phyloP scores from a whole-genome alignment of 2,329 filamentous ascomycete species.

The Aspergillus novofumigatus region DNA sequence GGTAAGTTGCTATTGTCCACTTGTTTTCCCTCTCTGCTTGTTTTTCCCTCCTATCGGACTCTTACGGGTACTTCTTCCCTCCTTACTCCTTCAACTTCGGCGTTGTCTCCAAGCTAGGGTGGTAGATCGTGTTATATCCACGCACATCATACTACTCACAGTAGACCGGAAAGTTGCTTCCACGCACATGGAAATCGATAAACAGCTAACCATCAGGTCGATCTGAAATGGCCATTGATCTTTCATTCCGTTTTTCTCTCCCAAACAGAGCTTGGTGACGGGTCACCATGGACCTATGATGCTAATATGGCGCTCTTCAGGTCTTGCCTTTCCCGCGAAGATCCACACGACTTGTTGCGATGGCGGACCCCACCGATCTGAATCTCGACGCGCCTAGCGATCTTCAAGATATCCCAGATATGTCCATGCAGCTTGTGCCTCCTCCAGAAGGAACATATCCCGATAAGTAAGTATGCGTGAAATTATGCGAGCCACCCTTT shows the following conservation, averaged over 20 bases:
- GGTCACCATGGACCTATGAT: conserved; percentile 10
- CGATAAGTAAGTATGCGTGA: conserved; percentile 32
- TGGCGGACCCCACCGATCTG: conserved; percentile 41
- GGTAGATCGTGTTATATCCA: conserved; percentile 28
- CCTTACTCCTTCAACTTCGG: background rate
- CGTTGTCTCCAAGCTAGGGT: background rate
- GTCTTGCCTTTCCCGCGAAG: conserved; percentile 10
- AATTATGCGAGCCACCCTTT: background rate
- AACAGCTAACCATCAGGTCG: background rate
- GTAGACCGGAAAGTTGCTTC: conserved; percentile 26
- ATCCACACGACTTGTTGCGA: conserved; percentile 21
- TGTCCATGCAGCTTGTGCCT: conserved; percentile 39
- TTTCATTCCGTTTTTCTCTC: background rate
- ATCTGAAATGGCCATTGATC: background rate
- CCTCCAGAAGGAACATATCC: conserved; percentile 43
- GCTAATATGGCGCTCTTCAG: conserved; percentile 18
- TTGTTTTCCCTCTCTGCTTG: background rate
- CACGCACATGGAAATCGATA: conserved; percentile 30
- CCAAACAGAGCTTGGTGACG: background rate
- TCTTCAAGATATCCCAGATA: conserved; percentile 43
- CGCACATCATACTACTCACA: conserved; percentile 25
- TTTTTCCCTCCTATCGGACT: background rate
- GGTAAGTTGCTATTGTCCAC: background rate
- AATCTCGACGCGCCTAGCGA: conserved; percentile 44
- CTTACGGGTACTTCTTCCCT: background rate